Percentiles rank a stretch among this genome's conserved stretches.
Evolutionary conservation across 352 stramenopile species (phyloP).

Genomic region (Globisporangium sylvaticum): DNA sequence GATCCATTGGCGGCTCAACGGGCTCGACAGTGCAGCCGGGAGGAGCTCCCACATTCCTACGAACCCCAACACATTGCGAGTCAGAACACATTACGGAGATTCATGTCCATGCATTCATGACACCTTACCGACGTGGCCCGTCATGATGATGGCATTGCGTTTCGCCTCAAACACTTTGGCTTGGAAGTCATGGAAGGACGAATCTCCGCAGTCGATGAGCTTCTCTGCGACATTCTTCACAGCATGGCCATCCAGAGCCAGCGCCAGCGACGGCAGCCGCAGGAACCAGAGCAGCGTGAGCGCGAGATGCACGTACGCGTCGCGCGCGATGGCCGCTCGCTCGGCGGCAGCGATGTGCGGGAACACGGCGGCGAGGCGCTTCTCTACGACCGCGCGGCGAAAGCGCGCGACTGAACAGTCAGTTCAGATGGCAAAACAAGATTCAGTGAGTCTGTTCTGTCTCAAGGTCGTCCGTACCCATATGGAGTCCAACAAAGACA

Average conservation of each 20-base stretch:
- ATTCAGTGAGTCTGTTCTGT: constrained; percentile 6
- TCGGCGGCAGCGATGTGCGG: constrained; percentile 12
- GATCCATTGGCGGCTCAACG: constrained; percentile 42
- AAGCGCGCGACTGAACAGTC: constrained; percentile 38
- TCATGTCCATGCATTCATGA: not conserved
- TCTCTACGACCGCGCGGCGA: constrained; percentile 34
- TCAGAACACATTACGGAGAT: not conserved
- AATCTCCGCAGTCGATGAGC: constrained; percentile 14
- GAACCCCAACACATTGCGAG: not conserved
- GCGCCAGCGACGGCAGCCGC: constrained; percentile 21
- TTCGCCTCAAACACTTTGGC: not conserved
- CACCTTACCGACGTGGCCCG: constrained; percentile 36
- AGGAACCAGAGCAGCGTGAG: constrained; percentile 56
- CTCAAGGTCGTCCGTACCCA: not conserved
- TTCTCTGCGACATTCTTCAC: constrained; percentile 11
- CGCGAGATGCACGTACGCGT: constrained; percentile 28
- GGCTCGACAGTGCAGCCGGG: constrained; percentile 30
- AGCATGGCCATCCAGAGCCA: not conserved
- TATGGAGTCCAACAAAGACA: constrained; percentile 11
- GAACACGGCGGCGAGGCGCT: constrained; percentile 29
- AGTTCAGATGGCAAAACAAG: not conserved
- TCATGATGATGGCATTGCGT: constrained; percentile 35
- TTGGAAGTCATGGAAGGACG: constrained; percentile 3
- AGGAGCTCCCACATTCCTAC: constrained; percentile 55
- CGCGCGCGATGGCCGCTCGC: constrained; percentile 20